These are phyloP conservation scores for Cadophora gregata DNA, from an alignment of 2,329 filamentous ascomycete genomes.

Conservation along the genomic window DNA sequence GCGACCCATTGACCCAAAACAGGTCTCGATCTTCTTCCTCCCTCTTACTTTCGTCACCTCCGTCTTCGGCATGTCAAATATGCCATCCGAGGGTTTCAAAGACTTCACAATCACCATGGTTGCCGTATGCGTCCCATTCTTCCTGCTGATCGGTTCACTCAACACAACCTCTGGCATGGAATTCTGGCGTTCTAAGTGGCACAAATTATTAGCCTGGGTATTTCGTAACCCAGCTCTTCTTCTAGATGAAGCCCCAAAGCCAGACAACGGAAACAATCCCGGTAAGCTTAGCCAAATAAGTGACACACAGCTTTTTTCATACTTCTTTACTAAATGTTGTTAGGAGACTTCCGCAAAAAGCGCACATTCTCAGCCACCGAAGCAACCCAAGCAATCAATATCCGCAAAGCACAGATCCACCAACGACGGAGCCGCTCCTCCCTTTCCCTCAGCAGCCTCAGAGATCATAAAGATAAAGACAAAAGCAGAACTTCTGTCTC, in stretches of 20 bases:
- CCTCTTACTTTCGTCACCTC: conserved; percentile 67
- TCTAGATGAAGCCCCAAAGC: not conserved
- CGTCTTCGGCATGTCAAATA: conserved; percentile 60
- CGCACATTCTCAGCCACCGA: conserved; percentile 19
- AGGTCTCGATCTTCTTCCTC: conserved; percentile 59
- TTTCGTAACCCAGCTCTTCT: conserved; percentile 15
- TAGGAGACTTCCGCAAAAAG: conserved; percentile 15
- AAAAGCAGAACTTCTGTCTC: not conserved
- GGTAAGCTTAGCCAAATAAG: not conserved
- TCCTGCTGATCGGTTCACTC: conserved; percentile 53
- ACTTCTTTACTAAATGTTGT: not conserved
- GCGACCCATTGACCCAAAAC: not conserved
- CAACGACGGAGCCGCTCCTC: not conserved
- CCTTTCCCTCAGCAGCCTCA: not conserved
- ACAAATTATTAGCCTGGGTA: conserved; percentile 24
- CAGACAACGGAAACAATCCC: conserved; percentile 2
- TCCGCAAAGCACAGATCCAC: conserved; percentile 16
- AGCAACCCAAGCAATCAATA: conserved; percentile 21
- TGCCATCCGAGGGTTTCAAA: conserved; percentile 52
- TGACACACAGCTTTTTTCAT: not conserved
- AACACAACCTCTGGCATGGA: conserved; percentile 47
- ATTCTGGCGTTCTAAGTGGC: conserved; percentile 39
- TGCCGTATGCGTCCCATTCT: conserved; percentile 55
- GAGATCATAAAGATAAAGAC: not conserved
- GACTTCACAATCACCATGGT: conserved; percentile 48